phyloP scores from a whole-genome alignment of 2,329 filamentous ascomycete species.

The Pseudohalonectria lignicola region DNA sequence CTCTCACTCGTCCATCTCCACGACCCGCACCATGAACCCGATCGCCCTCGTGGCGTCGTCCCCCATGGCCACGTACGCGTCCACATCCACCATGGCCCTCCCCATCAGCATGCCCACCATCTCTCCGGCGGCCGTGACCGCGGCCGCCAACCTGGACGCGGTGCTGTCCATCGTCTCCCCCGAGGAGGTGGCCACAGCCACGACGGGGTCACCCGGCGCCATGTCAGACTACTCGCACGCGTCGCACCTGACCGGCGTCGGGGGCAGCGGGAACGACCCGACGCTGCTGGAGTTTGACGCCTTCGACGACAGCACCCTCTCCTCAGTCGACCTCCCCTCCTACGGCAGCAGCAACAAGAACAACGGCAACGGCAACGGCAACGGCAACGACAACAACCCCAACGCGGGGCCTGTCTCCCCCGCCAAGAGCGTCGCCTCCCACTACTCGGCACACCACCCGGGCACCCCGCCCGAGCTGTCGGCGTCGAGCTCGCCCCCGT shows the following conservation, averaged over 20 bases:
- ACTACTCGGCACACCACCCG: constrained; percentile 27
- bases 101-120: neutral
- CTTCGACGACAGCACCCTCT: constrained; percentile 12
- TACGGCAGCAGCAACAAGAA: neutral
- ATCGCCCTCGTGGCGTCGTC: constrained; percentile 18
- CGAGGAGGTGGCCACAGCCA: constrained; percentile 13
- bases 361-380: constrained; percentile 9
- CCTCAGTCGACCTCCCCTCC: constrained; percentile 3
- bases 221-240: constrained; percentile 33
- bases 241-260: constrained; percentile 33
- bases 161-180: constrained; percentile 14
- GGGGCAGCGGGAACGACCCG: constrained; percentile 2
- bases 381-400: constrained; percentile 8
- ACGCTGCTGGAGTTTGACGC: neutral
- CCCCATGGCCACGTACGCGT: too few relatives aligned
- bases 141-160: constrained; percentile 9
- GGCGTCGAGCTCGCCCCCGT: constrained; percentile 47
- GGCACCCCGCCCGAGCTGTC: constrained; percentile 47
- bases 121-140: neutral
- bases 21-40: constrained; percentile 22
- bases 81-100: constrained; percentile 25
- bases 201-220: constrained; percentile 30
- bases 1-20: neutral
- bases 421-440: constrained; percentile 37
- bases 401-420: constrained; percentile 31